Evolutionary conservation across 192 early-diverging fungal species (phyloP).

Genomic region (Gorgonomyces haynaldii): DNA sequence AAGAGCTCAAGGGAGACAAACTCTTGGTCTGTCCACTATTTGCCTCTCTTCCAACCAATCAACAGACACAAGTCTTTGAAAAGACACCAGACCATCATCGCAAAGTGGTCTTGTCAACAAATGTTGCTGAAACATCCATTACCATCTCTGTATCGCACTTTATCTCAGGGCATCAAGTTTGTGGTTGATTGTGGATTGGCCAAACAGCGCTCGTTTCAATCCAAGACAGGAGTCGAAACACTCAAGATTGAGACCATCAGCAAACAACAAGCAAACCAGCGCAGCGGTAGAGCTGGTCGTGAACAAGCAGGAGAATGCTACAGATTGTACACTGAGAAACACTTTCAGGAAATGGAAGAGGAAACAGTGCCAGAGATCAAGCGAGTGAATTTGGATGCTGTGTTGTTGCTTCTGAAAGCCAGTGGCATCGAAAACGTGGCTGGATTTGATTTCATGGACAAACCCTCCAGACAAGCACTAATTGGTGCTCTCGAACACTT

Average conservation of each 20-base stretch:
- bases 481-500: conserved; percentile 78
- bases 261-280: conserved; percentile 81
- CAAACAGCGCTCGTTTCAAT: conserved; percentile 81
- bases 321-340: conserved; percentile 81
- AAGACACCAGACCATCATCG: conserved; percentile 71
- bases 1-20: conserved; percentile 41
- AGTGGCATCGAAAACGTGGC: conserved; percentile 81
- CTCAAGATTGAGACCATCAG: conserved; percentile 78
- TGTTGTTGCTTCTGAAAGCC: conserved; percentile 80
- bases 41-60: conserved; percentile 77
- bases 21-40: conserved; percentile 82
- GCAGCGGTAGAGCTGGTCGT: conserved; percentile 91
- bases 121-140: conserved; percentile 97
- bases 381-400: conserved; percentile 78
- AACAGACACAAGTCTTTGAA: conserved; percentile 84
- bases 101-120: conserved; percentile 91
- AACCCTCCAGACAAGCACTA: conserved; percentile 62
- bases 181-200: conserved; percentile 89
- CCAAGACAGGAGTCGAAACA: conserved; percentile 66
- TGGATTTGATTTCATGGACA: conserved; percentile 91
- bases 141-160: too few relatives aligned
- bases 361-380: conserved; percentile 88
- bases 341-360: conserved; percentile 61
- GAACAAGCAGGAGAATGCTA: conserved; percentile 84
- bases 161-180: conserved; percentile 89